A percentile compares a stretch with the other conserved stretches of the same genome.
These are phyloP conservation scores for Aspergillus quadrilineatus DNA, from an alignment of 2,329 filamentous ascomycete species.

Conservation along the genomic window DNA sequence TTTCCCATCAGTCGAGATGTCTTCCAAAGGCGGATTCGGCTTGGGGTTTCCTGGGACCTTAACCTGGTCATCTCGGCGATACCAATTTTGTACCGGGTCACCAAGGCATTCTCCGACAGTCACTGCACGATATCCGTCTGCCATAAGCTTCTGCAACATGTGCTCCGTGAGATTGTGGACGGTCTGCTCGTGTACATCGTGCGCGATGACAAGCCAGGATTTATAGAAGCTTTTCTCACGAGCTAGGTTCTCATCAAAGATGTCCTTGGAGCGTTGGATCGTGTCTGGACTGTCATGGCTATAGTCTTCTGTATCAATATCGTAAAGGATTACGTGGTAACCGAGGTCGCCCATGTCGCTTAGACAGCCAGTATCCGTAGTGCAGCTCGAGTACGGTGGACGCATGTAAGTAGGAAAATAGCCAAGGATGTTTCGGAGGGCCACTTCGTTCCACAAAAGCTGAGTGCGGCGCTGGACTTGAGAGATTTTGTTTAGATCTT, in stretches of 20 bases:
- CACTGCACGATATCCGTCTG: conserved; percentile 38
- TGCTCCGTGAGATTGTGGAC: conserved; percentile 44
- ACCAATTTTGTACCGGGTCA: conserved; percentile 42
- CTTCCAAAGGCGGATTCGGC: conserved; percentile 18
- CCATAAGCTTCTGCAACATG: conserved; percentile 35
- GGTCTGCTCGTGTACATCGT: conserved; percentile 46
- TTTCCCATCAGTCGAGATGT: conserved; percentile 34
- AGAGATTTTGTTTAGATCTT: conserved; percentile 45
- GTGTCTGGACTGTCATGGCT: conserved; percentile 37
- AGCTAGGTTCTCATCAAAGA: conserved; percentile 37
- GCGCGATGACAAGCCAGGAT: conserved; percentile 44
- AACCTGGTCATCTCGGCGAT: conserved; percentile 36
- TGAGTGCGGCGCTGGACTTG: conserved; percentile 40
- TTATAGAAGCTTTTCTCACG: conserved; percentile 26
- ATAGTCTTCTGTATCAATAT: conserved; percentile 51
- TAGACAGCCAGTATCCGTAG: conserved; percentile 37
- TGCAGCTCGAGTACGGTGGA: conserved; percentile 50
- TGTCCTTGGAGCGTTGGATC: conserved; percentile 43
- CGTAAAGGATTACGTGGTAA: conserved; percentile 50
- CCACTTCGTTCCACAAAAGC: conserved; percentile 50
- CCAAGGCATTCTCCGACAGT: conserved; percentile 47
- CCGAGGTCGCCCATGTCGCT: conserved; percentile 47
- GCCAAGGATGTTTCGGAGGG: conserved; percentile 49
- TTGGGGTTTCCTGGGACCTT: conserved; percentile 19
- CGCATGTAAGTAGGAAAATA: conserved; percentile 55